These are phyloP conservation scores for Cicer arietinum DNA, from an alignment of 306 rosid species.

Conservation along the genomic window DNA sequence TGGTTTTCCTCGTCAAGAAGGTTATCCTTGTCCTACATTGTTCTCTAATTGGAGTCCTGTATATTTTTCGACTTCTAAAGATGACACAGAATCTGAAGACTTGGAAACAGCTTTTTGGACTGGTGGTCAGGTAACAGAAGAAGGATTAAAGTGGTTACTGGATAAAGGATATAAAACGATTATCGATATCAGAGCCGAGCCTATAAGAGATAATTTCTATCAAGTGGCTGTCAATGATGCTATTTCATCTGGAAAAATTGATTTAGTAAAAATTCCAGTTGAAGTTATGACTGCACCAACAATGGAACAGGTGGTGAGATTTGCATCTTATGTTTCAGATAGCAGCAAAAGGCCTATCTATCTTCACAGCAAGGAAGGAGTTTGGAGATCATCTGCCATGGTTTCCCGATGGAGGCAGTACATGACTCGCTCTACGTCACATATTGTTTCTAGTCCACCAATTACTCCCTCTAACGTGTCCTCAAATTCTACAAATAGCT, in stretches of 20 bases:
- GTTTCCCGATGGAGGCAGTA: slow-evolving; percentile 93
- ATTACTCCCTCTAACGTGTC: slow-evolving; percentile 46
- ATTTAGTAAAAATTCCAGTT: slow-evolving; percentile 82
- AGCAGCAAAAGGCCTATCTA: slow-evolving; percentile 71
- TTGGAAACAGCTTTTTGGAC: slow-evolving; percentile 80
- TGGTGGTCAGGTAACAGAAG: slow-evolving; percentile 98
- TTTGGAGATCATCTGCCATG: slow-evolving; percentile 89
- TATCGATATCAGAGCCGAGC: slow-evolving; percentile 88
- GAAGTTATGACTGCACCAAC: slow-evolving; percentile 87
- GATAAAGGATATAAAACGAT: slow-evolving; percentile 81
- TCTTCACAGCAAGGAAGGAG: slow-evolving; percentile 96
- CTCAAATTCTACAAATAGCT: slow-evolving; percentile 49
- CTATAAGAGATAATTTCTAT: slow-evolving; percentile 70
- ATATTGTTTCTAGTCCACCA: slow-evolving; percentile 52
- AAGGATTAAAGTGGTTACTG: slow-evolving; percentile 85
- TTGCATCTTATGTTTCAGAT: slow-evolving; percentile 80
- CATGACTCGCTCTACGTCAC: slow-evolving; percentile 60
- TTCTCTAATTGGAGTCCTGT: slow-evolving; percentile 91
- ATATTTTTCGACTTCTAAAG: slow-evolving; percentile 63
- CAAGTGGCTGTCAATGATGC: slow-evolving; percentile 63
- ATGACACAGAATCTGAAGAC: slow-evolving; percentile 52
- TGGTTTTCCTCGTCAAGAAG: slow-evolving; percentile 79
- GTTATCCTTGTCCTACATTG: slow-evolving; percentile 70
- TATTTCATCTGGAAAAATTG: slow-evolving; percentile 70
- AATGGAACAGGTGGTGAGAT: slow-evolving; percentile 82